Evolutionary conservation across 148 eudicot genomes (phyloP).

Genomic region (Persicaria tinctoria): DNA sequence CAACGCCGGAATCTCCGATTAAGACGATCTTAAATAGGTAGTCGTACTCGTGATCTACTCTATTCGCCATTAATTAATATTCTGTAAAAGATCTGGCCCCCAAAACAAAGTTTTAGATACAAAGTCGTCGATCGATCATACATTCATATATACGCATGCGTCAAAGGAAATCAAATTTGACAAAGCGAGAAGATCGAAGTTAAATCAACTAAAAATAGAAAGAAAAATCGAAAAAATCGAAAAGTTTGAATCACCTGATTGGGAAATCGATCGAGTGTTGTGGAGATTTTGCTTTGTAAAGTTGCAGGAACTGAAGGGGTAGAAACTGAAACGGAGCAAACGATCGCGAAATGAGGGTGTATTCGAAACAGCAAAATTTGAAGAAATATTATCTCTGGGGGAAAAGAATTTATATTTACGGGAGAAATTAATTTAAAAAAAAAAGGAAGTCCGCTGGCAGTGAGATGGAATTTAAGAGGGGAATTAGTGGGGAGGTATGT

Average conservation of each 20-base stretch:
- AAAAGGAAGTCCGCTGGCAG: background rate
- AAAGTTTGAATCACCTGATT: background rate
- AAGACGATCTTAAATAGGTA: conserved; percentile 13
- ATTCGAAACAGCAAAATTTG: conserved; percentile 6
- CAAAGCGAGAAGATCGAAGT: background rate
- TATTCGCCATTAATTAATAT: conserved; percentile 9
- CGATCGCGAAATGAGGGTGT: conserved; percentile 5
- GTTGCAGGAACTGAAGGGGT: background rate
- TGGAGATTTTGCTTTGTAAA: background rate
- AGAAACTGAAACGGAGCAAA: conserved; percentile 7
- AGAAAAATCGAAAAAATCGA: background rate
- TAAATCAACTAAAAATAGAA: background rate
- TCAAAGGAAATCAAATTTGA: background rate
- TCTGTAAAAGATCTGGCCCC: background rate
- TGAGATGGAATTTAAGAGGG: conserved; percentile 7
- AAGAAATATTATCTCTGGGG: background rate
- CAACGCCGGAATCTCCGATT: conserved; percentile 13
- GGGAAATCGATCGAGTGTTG: background rate
- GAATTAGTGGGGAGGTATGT: conserved; percentile 1
- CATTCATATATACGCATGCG: background rate
- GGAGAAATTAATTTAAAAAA: background rate
- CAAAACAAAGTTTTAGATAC: background rate
- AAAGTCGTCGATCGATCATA: background rate
- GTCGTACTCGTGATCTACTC: conserved; percentile 8
- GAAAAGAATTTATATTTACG: background rate